Evolutionary conservation across 495 filamentous ascomycete genomes (phyloP), one percentile per base, ranked within the genome.

Genomic region (Aspergillus baeticus): DNA sequence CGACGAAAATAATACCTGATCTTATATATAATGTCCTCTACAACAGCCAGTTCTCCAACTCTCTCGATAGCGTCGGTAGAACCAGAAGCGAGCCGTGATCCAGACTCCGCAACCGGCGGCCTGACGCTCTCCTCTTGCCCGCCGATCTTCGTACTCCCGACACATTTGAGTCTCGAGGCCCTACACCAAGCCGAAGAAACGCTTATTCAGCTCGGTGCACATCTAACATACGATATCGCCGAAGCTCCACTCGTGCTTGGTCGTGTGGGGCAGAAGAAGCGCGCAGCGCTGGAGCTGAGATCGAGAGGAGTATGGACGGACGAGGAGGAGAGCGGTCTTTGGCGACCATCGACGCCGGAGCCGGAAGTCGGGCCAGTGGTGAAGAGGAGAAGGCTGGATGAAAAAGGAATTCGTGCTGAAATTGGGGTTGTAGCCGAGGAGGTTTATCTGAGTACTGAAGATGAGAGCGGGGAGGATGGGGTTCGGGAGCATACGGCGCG

Each of bases 191-290:
- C 86, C 13, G 88, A 93, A 64, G 78, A 84, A 10, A 74, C 81
- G 17, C 80, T 96, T 14, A 73, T 75, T 3, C 68, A 73, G 0
- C 58, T 64, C 44, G 73, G 74, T 18, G 86, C 82, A 2, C 72
- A 68, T 0, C 66, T 96, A 39, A 95, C 91, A 0, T 87, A 87
- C 50, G 84, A 92, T 63, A 73, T 87, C 47, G 71, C 76, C 3
- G 88, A 96, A 64, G 91, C 92, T 6, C 77, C 77, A 10, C 54
- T 97, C 2, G 67, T 97, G 5, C 71, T 98, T 18, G 90, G 86
- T 0, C 88, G 84, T 50, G 77, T 96, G 23, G 72, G 71, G 0
- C 85, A 83, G 44, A 83, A 84, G 51, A 81, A 83, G 60, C 83
- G 93, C 10, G 91, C 88, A 1, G 77, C 79, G 10, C 82, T 94